phyloP scores from a whole-genome alignment of 129 eudicot genomes.

The Escallonia rubra region DNA sequence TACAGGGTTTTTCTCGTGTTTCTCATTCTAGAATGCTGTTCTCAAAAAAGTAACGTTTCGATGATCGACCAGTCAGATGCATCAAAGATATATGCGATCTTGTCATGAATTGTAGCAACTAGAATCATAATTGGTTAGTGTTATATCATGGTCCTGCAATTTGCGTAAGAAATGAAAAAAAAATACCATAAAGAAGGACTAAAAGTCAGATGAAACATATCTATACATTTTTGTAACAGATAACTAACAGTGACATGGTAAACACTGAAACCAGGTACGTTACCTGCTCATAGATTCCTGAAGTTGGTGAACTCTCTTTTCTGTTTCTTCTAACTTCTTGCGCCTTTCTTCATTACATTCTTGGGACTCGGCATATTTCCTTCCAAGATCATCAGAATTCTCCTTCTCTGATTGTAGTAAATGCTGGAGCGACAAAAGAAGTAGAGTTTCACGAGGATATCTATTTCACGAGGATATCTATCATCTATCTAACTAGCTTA shows the following conservation, averaged over 20 bases:
- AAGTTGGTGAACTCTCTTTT: constrained; percentile 56
- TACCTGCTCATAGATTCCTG: constrained; percentile 81
- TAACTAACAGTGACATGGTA: constrained; percentile 4
- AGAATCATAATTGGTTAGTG: no score
- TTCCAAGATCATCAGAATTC: constrained; percentile 48
- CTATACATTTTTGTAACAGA: not conserved
- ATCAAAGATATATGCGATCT: no score
- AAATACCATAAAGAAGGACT: no score
- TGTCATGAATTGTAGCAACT: no score
- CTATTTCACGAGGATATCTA: not conserved
- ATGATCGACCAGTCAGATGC: no score
- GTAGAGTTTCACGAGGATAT: constrained; percentile 1
- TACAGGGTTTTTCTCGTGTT: no score
- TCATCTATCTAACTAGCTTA: constrained; percentile 2
- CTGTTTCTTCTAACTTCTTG: constrained; percentile 72
- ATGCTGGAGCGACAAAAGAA: constrained; percentile 37
- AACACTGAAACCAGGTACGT: constrained; percentile 1
- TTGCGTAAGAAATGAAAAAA: no score
- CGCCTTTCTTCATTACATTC: constrained; percentile 65
- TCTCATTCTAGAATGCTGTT: no score
- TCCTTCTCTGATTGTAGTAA: constrained; percentile 56
- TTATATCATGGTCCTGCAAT: no score
- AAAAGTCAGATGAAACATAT: no score
- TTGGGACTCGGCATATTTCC: constrained; percentile 54
- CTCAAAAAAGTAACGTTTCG: no score